Base-by-base conservation (phyloP, 257 asterid species). In the Solanum etuberosum region DNA sequence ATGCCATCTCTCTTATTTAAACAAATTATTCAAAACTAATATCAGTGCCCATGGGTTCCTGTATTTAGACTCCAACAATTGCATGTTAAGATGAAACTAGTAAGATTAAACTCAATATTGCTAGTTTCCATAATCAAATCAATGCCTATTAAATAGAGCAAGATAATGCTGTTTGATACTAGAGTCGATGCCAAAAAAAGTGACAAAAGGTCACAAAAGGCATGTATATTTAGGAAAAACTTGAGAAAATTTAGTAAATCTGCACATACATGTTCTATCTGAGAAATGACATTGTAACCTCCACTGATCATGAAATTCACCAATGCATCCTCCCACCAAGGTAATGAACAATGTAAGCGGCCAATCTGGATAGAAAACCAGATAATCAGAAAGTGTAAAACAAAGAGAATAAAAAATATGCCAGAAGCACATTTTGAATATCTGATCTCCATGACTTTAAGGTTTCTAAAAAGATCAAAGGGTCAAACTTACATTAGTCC, bases 281-380 rank as follows among this genome's bases (percentile, higher is more conserved):
- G 93, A 51, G 92, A 51, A 88, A 89, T 83, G 83, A 95, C 98
- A 31, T 92, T 91, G 89, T 97, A 95, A 85, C 99, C 98, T 86
- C 99, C 99, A 77, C 98, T 93, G 23, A 87, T 92, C 99, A 97
- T 97, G 88, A 97, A 97, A 88, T 95, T 94, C 68, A 97, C 98
- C 15, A 94, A 93, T 16, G 98, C 94, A 83, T 97, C 98, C 43
- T 92, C 98, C 99, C 99, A 97, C 98, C 99, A 94, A 85, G 99
- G 98, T 74, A 95, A 90, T 42, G 86, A 90, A 88, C 99, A 94
- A 91, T 97, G 99, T 54, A 97, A 90, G 54, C 98, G 95, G 12
- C 99, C 98, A 91, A 95, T 90, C 99, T 95, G 90, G 85, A 83
- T 38, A 67, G 21, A n/a, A 63, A 54, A 63, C 35, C 77, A 43